phyloP scores from a whole-genome alignment of 257 asterid genomes.

The Plectranthus barbatus region DNA sequence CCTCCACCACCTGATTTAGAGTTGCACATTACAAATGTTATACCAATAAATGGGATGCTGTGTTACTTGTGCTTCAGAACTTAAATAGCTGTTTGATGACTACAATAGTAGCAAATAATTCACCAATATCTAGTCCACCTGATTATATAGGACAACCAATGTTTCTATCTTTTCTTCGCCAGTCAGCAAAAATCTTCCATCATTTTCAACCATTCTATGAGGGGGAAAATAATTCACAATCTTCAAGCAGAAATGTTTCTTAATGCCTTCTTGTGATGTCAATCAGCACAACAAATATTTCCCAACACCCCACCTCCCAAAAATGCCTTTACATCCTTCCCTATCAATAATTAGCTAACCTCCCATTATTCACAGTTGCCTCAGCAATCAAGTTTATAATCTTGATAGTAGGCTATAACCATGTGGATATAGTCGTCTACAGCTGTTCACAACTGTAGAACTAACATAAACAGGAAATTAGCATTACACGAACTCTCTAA shows the following conservation, averaged over 20 bases:
- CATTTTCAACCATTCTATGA: neutral
- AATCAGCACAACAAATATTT: too few relatives aligned
- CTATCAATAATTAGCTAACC: neutral
- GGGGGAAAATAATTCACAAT: neutral
- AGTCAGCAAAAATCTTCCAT: too few relatives aligned
- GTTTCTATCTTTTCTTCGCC: neutral
- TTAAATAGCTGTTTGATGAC: neutral
- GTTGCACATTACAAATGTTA: conserved; percentile 3
- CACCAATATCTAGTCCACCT: neutral
- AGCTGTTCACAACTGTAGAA: neutral
- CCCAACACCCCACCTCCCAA: too few relatives aligned
- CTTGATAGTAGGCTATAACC: too few relatives aligned
- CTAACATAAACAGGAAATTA: neutral
- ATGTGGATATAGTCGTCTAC: too few relatives aligned
- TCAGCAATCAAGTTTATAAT: neutral
- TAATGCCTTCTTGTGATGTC: neutral
- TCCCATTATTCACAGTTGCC: neutral
- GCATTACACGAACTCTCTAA: neutral
- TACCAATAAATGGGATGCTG: neutral
- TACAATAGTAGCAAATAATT: neutral
- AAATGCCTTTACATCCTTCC: neutral
- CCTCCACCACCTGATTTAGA: conserved; percentile 57
- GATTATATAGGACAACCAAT: neutral
- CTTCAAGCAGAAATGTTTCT: neutral
- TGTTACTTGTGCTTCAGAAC: neutral